phyloP scores from a whole-genome alignment of 164 flowering plant species.

The Sedum album region DNA sequence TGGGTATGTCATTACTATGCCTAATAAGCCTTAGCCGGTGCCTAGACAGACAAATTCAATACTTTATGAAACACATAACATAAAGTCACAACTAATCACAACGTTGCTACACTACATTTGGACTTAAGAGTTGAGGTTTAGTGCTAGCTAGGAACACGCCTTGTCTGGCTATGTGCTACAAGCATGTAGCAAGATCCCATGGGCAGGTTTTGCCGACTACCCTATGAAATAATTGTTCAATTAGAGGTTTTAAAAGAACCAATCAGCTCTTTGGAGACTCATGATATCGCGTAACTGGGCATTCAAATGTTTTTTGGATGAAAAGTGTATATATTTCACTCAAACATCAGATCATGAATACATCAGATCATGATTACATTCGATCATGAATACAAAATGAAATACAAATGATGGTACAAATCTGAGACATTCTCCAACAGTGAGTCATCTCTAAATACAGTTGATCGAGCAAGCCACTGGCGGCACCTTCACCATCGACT shows the following conservation, averaged over 20 bases:
- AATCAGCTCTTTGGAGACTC: neutral
- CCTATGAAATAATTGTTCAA: neutral
- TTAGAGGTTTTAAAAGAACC: neutral
- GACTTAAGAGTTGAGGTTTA: neutral
- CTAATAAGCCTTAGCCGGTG: too few relatives aligned
- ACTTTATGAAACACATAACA: too few relatives aligned
- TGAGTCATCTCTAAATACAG: too few relatives aligned
- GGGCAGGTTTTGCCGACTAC: neutral
- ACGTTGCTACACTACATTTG: neutral
- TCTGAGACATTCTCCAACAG: too few relatives aligned
- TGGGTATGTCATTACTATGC: too few relatives aligned
- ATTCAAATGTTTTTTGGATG: neutral
- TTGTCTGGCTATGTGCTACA: constrained; percentile 4
- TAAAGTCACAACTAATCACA: neutral
- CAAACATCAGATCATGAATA: too few relatives aligned
- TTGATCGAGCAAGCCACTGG: too few relatives aligned
- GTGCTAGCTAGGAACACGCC: neutral
- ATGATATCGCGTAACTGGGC: neutral
- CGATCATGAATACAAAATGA: too few relatives aligned
- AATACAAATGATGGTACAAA: too few relatives aligned
- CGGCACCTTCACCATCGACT: too few relatives aligned
- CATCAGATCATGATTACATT: too few relatives aligned
- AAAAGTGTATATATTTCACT: too few relatives aligned
- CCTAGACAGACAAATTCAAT: neutral
- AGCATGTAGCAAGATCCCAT: neutral